These are phyloP conservation scores for Talaromyces funiculosus DNA, from an alignment of 2,329 filamentous ascomycete genomes.

Conservation along the genomic window DNA sequence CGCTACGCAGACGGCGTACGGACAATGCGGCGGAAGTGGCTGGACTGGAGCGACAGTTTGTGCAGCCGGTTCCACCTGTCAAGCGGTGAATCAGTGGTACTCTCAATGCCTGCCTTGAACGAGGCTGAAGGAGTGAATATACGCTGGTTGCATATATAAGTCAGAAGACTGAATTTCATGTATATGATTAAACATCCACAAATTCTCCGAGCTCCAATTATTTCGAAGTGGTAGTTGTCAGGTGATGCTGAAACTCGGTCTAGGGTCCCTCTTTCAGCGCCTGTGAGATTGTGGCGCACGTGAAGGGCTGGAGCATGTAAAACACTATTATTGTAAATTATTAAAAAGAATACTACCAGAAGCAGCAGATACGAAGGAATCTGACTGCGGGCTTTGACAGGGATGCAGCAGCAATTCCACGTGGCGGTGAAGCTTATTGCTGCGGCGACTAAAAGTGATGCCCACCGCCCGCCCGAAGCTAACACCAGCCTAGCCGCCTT, in stretches of 20 bases:
- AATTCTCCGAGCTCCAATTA: background rate
- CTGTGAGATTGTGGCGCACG: no score
- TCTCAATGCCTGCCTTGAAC: constrained; percentile 22
- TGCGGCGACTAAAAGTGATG: background rate
- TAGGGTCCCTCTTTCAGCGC: background rate
- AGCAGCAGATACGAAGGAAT: background rate
- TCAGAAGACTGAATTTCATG: background rate
- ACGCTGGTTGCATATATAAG: background rate
- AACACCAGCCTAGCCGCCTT: background rate
- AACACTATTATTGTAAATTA: background rate
- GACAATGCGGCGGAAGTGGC: constrained; percentile 26
- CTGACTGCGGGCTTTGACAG: background rate
- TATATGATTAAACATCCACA: background rate
- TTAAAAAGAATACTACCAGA: background rate
- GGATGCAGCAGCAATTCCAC: constrained; percentile 3
- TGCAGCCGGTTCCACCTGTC: constrained; percentile 25
- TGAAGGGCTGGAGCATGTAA: background rate
- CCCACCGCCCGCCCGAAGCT: constrained; percentile 2
- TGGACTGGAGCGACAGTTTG: constrained; percentile 27
- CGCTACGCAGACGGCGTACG: constrained; percentile 16
- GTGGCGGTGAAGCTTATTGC: constrained; percentile 4
- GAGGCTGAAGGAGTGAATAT: background rate
- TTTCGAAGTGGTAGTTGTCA: background rate
- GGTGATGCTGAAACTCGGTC: background rate
- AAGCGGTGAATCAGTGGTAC: constrained; percentile 24